Base-by-base conservation (phyloP, 805 yeast genomes). In the Ogataea methanolica region DNA sequence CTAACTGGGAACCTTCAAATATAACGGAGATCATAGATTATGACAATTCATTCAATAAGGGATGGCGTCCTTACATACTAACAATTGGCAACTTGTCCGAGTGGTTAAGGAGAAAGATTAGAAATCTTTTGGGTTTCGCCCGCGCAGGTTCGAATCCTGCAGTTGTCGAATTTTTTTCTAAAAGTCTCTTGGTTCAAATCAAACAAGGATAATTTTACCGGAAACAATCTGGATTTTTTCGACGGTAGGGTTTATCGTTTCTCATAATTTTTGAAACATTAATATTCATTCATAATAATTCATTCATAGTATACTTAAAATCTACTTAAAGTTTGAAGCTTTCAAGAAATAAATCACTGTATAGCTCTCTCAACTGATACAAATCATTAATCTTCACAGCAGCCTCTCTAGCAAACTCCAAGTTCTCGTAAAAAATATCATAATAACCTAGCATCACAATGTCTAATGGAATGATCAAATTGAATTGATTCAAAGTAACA, bases 61-160 rank as follows among this genome's bases (percentile, higher is more conserved):
- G n/a, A n/a, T n/a, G n/a, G n/a, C n/a, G n/a, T n/a, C n/a, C n/a
- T 19, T 19, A 19, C 21, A 19, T 3, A 19, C 4, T 19, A 19
- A 19, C n/a, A 44, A 19, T 41, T 41, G 78, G 76, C 77, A 72
- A 71, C 72, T 72, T 73, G 77, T 73, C 77, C 78, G 77, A 73
- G 77, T 64, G 77, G 77, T 73, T 73, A 73, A 73, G 77, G 78
- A 73, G 77, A 73, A 73, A 73, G 78, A 73, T 70, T 73, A 70
- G 77, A 74, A 73, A 74, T 74, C 78, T 74, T 74, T 74, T 74
- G 79, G 78, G 78, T 75, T 74, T 68, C 72, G 78, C 79, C 78
- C 79, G 78, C 79, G 76, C 78, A 74, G 78, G 79, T 74, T 74
- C 79, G 77, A 74, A 65, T 74, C 79, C 78, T 74, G 79, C 77